phyloP scores from a whole-genome alignment of 108 stramenopile species.

The Conticribra weissflogii region DNA sequence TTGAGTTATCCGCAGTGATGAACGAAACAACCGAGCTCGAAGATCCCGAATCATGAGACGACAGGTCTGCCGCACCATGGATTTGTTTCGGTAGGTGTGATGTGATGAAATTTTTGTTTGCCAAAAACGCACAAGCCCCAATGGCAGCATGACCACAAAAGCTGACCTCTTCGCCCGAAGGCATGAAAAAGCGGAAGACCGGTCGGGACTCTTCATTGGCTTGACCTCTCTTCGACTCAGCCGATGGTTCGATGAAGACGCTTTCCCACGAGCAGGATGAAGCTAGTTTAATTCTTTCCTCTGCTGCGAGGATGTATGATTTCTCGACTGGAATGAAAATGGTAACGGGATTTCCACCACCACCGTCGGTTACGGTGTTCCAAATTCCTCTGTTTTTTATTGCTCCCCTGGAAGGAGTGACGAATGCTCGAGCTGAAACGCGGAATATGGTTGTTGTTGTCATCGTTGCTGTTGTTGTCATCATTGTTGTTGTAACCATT shows the following conservation, averaged over 20 bases:
- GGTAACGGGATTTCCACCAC: constrained; percentile 71
- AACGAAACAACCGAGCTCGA: constrained; percentile 17
- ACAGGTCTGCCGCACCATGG: background rate
- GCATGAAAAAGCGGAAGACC: constrained; percentile 67
- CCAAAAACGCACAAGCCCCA: constrained; percentile 50
- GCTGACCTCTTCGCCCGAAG: constrained; percentile 70
- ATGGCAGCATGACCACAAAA: constrained; percentile 80
- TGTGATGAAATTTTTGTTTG: constrained; percentile 17
- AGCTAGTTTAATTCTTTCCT: constrained; percentile 49
- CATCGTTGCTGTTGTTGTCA: constrained; percentile 2
- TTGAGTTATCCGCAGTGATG: constrained; percentile 19
- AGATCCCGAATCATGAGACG: constrained; percentile 4
- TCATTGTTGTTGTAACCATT: constrained; percentile 11
- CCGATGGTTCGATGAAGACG: constrained; percentile 46
- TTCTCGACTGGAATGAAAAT: constrained; percentile 47
- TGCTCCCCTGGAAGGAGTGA: constrained; percentile 7
- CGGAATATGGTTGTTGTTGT: constrained; percentile 8
- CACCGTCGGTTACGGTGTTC: background rate
- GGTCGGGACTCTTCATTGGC: constrained; percentile 2
- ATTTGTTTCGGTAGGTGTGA: constrained; percentile 8
- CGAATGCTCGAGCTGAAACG: constrained; percentile 38
- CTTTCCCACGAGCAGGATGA: constrained; percentile 69
- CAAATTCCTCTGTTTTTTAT: background rate
- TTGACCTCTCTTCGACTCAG: background rate
- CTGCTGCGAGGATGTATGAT: constrained; percentile 19